Evolutionary conservation across 805 yeast genomes (phyloP).

Genomic region (Ogataea siamensis): DNA sequence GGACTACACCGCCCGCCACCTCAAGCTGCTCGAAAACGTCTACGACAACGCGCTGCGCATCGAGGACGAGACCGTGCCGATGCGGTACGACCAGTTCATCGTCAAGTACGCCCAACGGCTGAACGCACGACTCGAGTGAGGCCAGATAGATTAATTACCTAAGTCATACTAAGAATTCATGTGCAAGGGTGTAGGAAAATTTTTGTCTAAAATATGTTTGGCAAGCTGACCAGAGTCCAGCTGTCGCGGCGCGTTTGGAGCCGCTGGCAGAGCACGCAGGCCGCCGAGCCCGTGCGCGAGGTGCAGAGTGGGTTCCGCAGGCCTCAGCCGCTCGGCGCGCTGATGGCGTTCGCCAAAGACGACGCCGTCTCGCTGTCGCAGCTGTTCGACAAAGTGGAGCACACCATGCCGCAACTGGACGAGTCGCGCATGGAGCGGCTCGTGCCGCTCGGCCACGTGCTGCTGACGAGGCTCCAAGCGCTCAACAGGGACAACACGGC

Average conservation of each 20-base stretch:
- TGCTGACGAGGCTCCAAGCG: constrained; percentile 10
- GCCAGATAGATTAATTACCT: neutral
- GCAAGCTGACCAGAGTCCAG: constrained; percentile 1
- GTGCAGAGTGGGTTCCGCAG: no score
- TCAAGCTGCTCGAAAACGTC: constrained; percentile 15
- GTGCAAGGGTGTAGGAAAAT: constrained; percentile 8
- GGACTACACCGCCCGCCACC: constrained; percentile 28
- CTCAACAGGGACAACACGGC: constrained; percentile 12
- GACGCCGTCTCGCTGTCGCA: constrained; percentile 1
- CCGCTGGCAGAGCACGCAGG: constrained; percentile 7
- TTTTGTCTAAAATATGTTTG: neutral
- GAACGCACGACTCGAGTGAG: constrained; percentile 22
- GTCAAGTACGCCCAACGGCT: constrained; percentile 22
- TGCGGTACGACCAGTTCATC: constrained; percentile 30
- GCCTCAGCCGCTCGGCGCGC: neutral
- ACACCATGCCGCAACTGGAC: neutral
- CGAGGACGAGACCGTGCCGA: constrained; percentile 26
- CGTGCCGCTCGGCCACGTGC: constrained; percentile 9
- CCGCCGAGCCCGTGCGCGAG: neutral
- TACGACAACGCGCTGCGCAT: constrained; percentile 14
- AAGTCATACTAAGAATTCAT: neutral
- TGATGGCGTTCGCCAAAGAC: constrained; percentile 3
- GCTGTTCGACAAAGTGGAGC: constrained; percentile 1
- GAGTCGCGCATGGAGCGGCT: constrained; percentile 1
- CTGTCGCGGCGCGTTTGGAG: neutral